Conservation (phyloP, 352 stramenopile genomes). For the Globisporangium orthogonon region DNA sequence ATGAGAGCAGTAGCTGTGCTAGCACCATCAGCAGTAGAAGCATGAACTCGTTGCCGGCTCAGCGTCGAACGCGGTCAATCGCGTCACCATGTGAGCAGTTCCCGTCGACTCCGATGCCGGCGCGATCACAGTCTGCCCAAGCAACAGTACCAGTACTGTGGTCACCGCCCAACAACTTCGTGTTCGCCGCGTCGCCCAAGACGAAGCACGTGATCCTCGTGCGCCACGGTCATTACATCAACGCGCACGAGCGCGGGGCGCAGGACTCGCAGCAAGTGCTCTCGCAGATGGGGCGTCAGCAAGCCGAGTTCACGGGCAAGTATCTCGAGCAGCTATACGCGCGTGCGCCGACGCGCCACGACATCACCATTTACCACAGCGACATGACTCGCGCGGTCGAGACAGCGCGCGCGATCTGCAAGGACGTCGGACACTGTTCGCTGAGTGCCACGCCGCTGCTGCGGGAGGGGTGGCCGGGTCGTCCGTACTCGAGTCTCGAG, state of each 20-base stretch:
- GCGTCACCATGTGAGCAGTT: constrained; percentile 7
- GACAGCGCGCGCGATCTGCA: constrained; percentile 54
- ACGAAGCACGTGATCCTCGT: constrained; percentile 73
- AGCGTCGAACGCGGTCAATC: constrained; percentile 7
- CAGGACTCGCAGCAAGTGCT: constrained; percentile 67
- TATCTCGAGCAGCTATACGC: constrained; percentile 55
- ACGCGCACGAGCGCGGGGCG: constrained; percentile 53
- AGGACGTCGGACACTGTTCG: constrained; percentile 34
- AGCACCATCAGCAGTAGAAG: constrained; percentile 1
- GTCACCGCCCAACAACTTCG: constrained; percentile 25
- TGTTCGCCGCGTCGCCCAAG: constrained; percentile 47
- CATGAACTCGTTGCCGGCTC: not conserved
- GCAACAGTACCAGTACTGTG: not conserved
- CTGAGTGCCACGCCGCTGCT: constrained; percentile 42
- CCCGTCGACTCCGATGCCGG: no score
- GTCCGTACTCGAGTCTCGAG: constrained; percentile 39
- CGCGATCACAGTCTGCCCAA: not conserved
- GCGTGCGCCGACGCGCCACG: constrained; percentile 42
- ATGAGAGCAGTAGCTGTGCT: not conserved
- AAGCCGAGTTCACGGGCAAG: constrained; percentile 63
- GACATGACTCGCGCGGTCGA: constrained; percentile 75
- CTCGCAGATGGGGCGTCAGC: constrained; percentile 70
- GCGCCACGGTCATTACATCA: constrained; percentile 80
- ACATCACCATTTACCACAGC: constrained; percentile 62
- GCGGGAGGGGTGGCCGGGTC: constrained; percentile 72